Evolutionary conservation across 2,329 filamentous ascomycete species (phyloP).

Genomic region (Proliferodiscus dingleyae): DNA sequence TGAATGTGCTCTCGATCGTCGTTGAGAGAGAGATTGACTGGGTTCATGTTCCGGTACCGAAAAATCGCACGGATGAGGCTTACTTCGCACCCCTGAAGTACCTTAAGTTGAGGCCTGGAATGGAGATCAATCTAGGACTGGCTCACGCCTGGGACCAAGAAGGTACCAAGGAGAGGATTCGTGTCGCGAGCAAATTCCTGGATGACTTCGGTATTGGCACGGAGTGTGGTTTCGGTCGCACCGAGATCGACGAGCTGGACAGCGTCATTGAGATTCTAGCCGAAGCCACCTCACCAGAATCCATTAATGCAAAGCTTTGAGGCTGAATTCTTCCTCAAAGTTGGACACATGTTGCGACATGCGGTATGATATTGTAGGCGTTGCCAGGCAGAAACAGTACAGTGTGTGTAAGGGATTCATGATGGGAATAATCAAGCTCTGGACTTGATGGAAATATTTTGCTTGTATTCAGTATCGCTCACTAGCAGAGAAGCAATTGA

Average conservation of each 20-base stretch:
- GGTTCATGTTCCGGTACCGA: constrained; percentile 42
- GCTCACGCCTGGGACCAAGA: constrained; percentile 36
- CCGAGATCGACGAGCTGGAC: constrained; percentile 11
- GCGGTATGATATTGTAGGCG: too few species aligned
- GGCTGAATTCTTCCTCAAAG: too few species aligned
- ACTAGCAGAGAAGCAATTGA: too few species aligned
- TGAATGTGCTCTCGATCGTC: constrained; percentile 29
- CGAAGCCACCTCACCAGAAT: neutral
- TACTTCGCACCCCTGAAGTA: constrained; percentile 37
- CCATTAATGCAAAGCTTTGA: neutral
- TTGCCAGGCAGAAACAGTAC: too few species aligned
- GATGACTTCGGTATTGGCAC: constrained; percentile 37
- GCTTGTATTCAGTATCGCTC: too few species aligned
- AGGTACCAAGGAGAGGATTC: constrained; percentile 36
- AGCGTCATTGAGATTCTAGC: constrained; percentile 5
- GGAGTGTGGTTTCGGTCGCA: constrained; percentile 38
- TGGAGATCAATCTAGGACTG: constrained; percentile 37
- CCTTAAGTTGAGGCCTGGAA: constrained; percentile 28
- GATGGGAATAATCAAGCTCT: too few species aligned
- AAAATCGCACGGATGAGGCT: constrained; percentile 31
- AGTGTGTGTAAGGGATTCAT: too few species aligned
- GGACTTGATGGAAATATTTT: too few species aligned
- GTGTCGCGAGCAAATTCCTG: constrained; percentile 30
- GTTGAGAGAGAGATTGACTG: constrained; percentile 34
- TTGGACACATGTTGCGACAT: too few species aligned